Conservation (phyloP, 2,329 filamentous ascomycete genomes). For the Thyridium curvatum region DNA sequence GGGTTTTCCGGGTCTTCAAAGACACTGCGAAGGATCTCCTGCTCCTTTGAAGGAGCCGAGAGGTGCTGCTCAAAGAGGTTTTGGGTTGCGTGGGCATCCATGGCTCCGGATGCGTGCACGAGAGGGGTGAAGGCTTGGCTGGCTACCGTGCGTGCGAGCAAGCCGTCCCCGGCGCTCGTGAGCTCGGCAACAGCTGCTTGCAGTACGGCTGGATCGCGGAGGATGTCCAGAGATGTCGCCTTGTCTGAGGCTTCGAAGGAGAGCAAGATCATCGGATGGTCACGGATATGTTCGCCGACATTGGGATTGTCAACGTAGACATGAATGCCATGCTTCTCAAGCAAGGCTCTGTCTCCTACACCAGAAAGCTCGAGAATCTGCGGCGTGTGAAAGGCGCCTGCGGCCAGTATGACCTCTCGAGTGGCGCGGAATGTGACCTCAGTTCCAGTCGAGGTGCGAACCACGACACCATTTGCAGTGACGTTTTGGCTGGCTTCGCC, state of each 20-base stretch:
- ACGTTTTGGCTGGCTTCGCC: background rate
- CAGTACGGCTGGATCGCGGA: conserved; percentile 15
- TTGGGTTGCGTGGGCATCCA: conserved; percentile 11
- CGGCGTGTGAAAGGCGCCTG: conserved; percentile 32
- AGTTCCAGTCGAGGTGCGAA: too few species aligned
- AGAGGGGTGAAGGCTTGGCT: conserved; percentile 18
- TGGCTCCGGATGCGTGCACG: conserved; percentile 11
- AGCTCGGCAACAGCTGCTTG: conserved; percentile 17
- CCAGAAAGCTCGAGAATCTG: conserved; percentile 45
- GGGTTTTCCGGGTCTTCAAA: conserved; percentile 14
- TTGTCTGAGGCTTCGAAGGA: conserved; percentile 29
- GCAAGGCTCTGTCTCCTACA: conserved; percentile 29
- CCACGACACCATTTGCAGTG: too few species aligned
- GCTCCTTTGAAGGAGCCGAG: conserved; percentile 5
- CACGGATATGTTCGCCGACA: conserved; percentile 41
- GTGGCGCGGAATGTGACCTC: too few species aligned
- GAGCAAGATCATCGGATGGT: conserved; percentile 26
- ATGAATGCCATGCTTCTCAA: conserved; percentile 30
- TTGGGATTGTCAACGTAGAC: conserved; percentile 36
- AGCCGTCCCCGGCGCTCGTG: conserved; percentile 17
- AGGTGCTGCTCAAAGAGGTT: conserved; percentile 13
- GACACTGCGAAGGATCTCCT: conserved; percentile 12
- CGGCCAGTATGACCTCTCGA: conserved; percentile 32
- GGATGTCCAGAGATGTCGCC: conserved; percentile 19
- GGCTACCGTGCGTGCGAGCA: conserved; percentile 26